A percentile compares a stretch with the other conserved stretches of the same genome.
phyloP scores from a whole-genome alignment of 2,329 filamentous ascomycete species.

The Cercospora sesami region DNA sequence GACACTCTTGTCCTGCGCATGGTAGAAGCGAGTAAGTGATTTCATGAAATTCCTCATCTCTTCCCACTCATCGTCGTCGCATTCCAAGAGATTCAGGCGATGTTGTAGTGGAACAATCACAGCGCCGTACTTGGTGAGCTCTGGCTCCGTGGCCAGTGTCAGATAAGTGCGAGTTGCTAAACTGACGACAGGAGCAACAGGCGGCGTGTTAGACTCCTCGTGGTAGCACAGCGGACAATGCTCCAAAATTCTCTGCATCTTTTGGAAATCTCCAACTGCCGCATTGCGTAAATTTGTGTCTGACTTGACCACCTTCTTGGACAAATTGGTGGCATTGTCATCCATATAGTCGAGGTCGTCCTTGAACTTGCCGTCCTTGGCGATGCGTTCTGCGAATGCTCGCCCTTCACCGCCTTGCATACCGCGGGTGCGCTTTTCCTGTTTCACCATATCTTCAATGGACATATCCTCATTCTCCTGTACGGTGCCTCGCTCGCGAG shows the following conservation, averaged over 20 bases:
- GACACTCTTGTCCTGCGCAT: constrained; percentile 86
- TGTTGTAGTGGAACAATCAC: constrained; percentile 89
- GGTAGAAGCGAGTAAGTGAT: constrained; percentile 87
- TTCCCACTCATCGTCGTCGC: constrained; percentile 99
- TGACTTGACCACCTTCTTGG: constrained; percentile 81
- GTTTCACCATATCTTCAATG: constrained; percentile 94
- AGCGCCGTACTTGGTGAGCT: constrained; percentile 77
- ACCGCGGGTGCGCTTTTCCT: constrained; percentile 82
- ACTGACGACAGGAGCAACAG: constrained; percentile 80
- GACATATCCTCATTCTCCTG: constrained; percentile 94
- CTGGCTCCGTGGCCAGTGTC: constrained; percentile 85
- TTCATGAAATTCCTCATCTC: constrained; percentile 99
- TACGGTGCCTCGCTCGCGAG: constrained; percentile 78
- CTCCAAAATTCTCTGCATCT: constrained; percentile 82
- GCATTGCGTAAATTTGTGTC: constrained; percentile 84
- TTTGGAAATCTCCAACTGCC: constrained; percentile 85
- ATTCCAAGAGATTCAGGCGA: constrained; percentile 87
- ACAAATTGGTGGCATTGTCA: constrained; percentile 89
- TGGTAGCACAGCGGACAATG: constrained; percentile 88
- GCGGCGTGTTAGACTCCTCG: constrained; percentile 71
- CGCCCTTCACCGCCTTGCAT: constrained; percentile 68
- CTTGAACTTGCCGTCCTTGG: constrained; percentile 87
- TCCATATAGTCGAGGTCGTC: constrained; percentile 96
- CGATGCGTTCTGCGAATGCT: constrained; percentile 86
- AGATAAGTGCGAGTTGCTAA: constrained; percentile 83